Evolutionary conservation across 2,329 filamentous ascomycete species (phyloP), one percentile per base, ranked within the genome.

Genomic region (Alternaria hordeiaustralica): DNA sequence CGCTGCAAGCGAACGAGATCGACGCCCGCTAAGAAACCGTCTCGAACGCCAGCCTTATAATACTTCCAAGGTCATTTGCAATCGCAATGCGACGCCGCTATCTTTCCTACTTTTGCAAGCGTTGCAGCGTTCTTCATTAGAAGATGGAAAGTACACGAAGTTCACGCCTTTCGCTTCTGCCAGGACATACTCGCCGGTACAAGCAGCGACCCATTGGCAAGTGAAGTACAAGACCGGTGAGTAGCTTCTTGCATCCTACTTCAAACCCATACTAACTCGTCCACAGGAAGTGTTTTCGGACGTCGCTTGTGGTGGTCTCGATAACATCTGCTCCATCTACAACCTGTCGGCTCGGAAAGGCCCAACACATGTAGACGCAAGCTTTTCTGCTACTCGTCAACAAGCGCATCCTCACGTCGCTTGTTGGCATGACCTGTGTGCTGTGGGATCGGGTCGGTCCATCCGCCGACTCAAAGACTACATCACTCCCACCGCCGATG

Each of bases 241-340:
- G 33, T n/a, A 36, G 33, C 33, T 36, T 36, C 15, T 36, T 36
- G 33, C 33, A 36, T 36, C 15, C 13, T 36, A 36, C 33, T 10
- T 36, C 4, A 36, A 36, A 10, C 33, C 8, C 33, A n/a, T 36
- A 36, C 33, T 36, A 10, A 36, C 15, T n/a, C 15, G 33, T 36
- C 33, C 4, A 36, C 33, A 36, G 33, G 15, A n/a, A 36, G 10
- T n/a, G 33, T 4, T n/a, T 5, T 5, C 7, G 0, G 33, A 95
- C 80, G 96, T 98, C 62, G 96, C 96, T 60, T 99, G 96, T 80
- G 96, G 96, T 87, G 96, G 96, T 86, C 88, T 98, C 69, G 96
- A 99, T 84, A 99, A 99, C 84, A 98, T 99, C 79, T 98, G 96
- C 87, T 98, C 95, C 75, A 97, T 99, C 81, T 99, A 99, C 87